phyloP scores from a whole-genome alignment of 495 filamentous ascomycete species.

The Daldinia grandis region DNA sequence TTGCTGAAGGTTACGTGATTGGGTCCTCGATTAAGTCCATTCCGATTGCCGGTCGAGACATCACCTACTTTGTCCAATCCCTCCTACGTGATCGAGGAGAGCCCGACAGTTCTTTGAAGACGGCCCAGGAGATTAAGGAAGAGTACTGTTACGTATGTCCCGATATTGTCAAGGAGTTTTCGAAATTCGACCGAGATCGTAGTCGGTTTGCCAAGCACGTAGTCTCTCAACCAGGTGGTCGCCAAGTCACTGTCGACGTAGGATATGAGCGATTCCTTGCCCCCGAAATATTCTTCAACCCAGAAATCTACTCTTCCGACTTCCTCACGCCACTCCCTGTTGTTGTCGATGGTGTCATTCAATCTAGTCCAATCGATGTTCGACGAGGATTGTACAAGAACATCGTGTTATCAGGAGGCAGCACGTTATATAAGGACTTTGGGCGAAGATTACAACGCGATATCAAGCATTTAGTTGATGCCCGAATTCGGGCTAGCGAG shows the following conservation, averaged over 20 bases:
- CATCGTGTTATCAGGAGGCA: conserved; percentile 96
- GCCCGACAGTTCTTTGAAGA: conserved; percentile 95
- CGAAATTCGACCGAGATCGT: conserved; percentile 89
- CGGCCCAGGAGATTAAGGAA: conserved; percentile 96
- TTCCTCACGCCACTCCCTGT: conserved; percentile 94
- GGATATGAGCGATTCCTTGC: conserved; percentile 98
- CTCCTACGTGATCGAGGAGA: conserved; percentile 95
- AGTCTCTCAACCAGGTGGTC: conserved; percentile 85
- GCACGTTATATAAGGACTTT: conserved; percentile 97
- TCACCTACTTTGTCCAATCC: conserved; percentile 97
- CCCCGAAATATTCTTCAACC: conserved; percentile 99
- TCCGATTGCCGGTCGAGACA: conserved; percentile 94
- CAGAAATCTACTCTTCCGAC: conserved; percentile 98
- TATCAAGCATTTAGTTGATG: conserved; percentile 92
- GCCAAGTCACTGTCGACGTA: conserved; percentile 84
- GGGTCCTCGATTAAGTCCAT: conserved; percentile 99
- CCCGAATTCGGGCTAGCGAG: conserved; percentile 65
- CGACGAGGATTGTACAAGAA: conserved; percentile 98
- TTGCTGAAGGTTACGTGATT: conserved; percentile 98
- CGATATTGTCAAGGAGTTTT: conserved; percentile 98
- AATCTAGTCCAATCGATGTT: conserved; percentile 96
- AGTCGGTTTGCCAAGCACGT: conserved; percentile 89
- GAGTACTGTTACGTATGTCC: conserved; percentile 98
- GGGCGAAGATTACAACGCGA: conserved; percentile 94
- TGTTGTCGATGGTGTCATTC: conserved; percentile 95